Conservation (phyloP, 257 asterid genomes). For the Solanum chiquidenum region DNA sequence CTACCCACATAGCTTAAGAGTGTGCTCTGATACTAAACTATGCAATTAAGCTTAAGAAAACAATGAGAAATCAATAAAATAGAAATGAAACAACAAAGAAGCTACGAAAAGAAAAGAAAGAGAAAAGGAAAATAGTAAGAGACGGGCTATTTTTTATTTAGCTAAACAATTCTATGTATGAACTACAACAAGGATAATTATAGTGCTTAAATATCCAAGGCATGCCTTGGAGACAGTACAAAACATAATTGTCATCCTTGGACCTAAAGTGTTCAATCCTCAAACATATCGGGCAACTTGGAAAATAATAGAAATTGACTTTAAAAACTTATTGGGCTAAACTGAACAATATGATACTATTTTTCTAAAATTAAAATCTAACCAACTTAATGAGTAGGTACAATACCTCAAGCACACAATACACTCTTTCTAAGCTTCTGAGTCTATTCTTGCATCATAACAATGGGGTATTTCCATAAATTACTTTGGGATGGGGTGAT, state of each 20-base stretch:
- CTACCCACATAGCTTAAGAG: background rate
- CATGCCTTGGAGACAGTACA: background rate
- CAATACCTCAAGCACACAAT: background rate
- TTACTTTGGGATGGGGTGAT: background rate
- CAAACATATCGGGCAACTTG: background rate
- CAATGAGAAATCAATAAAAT: too few species aligned
- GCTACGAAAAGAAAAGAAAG: too few species aligned
- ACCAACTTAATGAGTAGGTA: background rate
- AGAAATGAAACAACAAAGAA: background rate
- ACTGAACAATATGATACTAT: background rate
- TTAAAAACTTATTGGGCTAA: background rate
- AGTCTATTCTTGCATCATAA: background rate
- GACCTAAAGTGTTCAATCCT: background rate
- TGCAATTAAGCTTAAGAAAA: background rate
- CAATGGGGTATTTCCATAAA: background rate
- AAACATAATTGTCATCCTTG: background rate
- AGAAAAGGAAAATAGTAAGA: background rate
- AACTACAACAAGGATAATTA: background rate
- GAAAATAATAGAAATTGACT: background rate
- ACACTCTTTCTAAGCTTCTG: background rate
- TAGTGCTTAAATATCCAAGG: background rate
- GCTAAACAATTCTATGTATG: background rate
- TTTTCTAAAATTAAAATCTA: background rate
- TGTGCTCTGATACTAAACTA: too few species aligned
- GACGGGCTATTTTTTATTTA: too few species aligned